These are phyloP conservation scores for Metarhizium anisopliae DNA, from an alignment of 2,329 filamentous ascomycete genomes.

Conservation along the genomic window DNA sequence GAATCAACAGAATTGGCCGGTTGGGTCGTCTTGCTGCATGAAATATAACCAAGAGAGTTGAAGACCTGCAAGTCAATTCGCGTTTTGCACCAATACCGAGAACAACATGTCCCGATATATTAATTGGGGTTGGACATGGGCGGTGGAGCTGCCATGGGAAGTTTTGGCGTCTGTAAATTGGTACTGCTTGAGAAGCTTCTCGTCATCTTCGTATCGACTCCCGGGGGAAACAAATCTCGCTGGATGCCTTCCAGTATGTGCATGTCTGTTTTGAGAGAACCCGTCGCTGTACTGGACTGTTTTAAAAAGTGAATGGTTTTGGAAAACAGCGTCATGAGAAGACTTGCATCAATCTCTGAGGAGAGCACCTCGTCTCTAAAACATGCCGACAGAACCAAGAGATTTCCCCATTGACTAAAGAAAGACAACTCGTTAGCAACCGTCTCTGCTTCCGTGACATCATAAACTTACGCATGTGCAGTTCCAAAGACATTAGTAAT, in stretches of 20 bases:
- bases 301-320: constrained; percentile 71
- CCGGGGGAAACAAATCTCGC: constrained; percentile 29
- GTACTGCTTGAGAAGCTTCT: constrained; percentile 36
- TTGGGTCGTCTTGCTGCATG: neutral
- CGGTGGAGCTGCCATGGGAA: constrained; percentile 11
- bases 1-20: neutral
- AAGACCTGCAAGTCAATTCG: neutral
- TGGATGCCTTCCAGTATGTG: constrained; percentile 57
- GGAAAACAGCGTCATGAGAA: constrained; percentile 52
- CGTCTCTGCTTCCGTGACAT: neutral
- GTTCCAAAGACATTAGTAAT: constrained; percentile 97
- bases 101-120: neutral
- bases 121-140: constrained; percentile 1
- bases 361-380: constrained; percentile 58
- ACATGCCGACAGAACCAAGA: constrained; percentile 79
- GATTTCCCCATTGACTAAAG: constrained; percentile 86
- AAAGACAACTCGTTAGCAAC: constrained; percentile 8
- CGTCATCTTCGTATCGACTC: constrained; percentile 18
- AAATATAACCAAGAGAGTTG: neutral
- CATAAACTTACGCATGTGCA: constrained; percentile 74
- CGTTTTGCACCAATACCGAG: neutral
- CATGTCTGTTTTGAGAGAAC: constrained; percentile 65
- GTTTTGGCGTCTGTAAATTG: constrained; percentile 17
- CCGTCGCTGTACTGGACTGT: constrained; percentile 61
- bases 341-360: constrained; percentile 44